Percentiles rank a stretch among this genome's conserved stretches.
Conservation (phyloP, 2,329 filamentous ascomycete species). For the Macrophomina pseudophaseolina region DNA sequence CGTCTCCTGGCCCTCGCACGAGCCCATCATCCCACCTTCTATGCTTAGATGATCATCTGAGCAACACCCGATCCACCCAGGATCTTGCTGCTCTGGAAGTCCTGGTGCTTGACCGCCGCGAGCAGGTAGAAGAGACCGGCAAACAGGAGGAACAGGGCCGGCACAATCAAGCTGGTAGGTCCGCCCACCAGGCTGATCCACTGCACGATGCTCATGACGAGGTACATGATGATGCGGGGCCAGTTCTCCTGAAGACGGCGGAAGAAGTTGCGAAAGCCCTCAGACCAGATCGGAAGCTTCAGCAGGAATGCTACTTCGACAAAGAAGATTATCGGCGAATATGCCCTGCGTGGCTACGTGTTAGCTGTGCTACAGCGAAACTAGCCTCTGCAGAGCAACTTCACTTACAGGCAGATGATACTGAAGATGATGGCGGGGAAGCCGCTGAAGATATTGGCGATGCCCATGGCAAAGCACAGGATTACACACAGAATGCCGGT, state of each 20-base stretch:
- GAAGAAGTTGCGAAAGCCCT: conserved; percentile 85
- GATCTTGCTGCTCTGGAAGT: conserved; percentile 92
- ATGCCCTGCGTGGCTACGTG: conserved; percentile 43
- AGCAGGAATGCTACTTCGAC: conserved; percentile 87
- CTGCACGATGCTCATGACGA: conserved; percentile 78
- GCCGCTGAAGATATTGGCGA: conserved; percentile 71
- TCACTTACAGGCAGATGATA: conserved; percentile 55
- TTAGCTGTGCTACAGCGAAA: conserved; percentile 9
- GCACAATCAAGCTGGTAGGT: conserved; percentile 79
- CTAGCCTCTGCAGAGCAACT: not conserved
- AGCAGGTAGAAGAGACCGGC: conserved; percentile 81
- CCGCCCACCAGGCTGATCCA: conserved; percentile 74
- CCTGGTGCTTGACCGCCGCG: conserved; percentile 81
- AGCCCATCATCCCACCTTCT: not conserved
- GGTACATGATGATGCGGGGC: conserved; percentile 90
- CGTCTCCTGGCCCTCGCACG: conserved; percentile 1
- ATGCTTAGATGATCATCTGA: conserved; percentile 88
- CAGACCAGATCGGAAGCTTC: conserved; percentile 94
- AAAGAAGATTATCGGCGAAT: conserved; percentile 57
- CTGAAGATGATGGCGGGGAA: conserved; percentile 65
- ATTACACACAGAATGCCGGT: conserved; percentile 66
- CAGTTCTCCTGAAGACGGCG: conserved; percentile 95
- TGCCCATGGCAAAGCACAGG: conserved; percentile 69
- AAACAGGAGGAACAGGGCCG: conserved; percentile 78
- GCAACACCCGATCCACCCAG: conserved; percentile 91